A percentile compares a stretch with the other conserved stretches of the same genome.
Conservation (phyloP, 208 protist genomes). For the Trypanosoma boissoni region DNA sequence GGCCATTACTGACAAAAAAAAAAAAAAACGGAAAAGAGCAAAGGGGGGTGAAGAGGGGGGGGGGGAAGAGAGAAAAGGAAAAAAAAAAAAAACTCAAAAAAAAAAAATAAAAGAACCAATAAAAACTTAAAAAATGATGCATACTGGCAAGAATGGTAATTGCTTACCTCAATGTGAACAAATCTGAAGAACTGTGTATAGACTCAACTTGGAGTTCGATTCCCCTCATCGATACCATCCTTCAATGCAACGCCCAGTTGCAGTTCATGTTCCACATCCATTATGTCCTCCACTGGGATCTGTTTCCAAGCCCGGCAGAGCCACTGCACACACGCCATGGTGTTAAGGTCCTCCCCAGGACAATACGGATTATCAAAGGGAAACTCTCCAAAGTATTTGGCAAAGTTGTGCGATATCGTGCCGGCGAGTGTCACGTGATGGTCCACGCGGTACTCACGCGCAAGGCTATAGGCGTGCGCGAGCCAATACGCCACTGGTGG, state of each 20-base stretch:
- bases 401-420: slow-evolving; percentile 60
- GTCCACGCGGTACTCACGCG: slow-evolving; percentile 37
- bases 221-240: too few species aligned
- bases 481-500: slow-evolving; percentile 81
- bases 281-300: slow-evolving; percentile 13
- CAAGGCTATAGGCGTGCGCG: slow-evolving; percentile 57
- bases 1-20: neutral
- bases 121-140: neutral
- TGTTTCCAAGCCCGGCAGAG: slow-evolving; percentile 47
- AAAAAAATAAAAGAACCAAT: neutral
- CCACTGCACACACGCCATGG: slow-evolving; percentile 50
- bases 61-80: too few species aligned
- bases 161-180: neutral
- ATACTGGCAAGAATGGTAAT: neutral
- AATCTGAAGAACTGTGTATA: too few species aligned
- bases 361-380: slow-evolving; percentile 85
- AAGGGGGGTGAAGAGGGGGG: neutral
- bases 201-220: too few species aligned
- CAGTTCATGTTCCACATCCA: slow-evolving; percentile 11
- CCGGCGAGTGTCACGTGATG: slow-evolving; percentile 38
- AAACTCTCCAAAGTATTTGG: slow-evolving; percentile 63
- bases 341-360: slow-evolving; percentile 84
- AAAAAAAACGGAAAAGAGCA: neutral
- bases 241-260: slow-evolving; percentile 9
- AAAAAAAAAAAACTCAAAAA: too few species aligned